Base-by-base conservation (phyloP, 2,329 filamentous ascomycete genomes). In the Macrophomina phaseolina region DNA sequence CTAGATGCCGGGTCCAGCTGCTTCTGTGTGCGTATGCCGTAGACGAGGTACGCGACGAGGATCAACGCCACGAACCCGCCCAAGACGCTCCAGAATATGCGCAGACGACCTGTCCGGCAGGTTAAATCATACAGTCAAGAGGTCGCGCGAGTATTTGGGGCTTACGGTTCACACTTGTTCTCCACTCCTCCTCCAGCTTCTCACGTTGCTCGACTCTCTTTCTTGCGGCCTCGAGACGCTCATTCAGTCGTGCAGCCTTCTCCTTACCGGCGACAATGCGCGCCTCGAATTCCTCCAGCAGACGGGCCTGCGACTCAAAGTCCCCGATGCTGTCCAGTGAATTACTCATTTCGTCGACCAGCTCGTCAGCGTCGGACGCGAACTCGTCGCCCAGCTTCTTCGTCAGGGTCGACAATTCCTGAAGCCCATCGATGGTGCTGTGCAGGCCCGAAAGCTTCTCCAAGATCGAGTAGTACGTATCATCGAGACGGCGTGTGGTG, bases 391-490 rank as follows among this genome's bases (percentile, higher is more conserved):
- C 85, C 8, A 90, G 81, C 62, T 86, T 82, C 64, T 83, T 84
- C 5, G 89, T 89, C 71, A 86, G 81, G 36, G 81, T 81, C 0
- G 89, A 87, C n/a, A 94, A 83, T 70, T 90, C 87, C 72, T 88
- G 89, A 34, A 94, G 81, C 2, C 85, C 85, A 5, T 82, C 76
- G 46, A 93, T 85, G 0, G 88, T 92, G 70, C 82, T 85, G 64
- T 90, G 89, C 45, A 94, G 81, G 0, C 83, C 77, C 60, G 84
- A 85, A 58, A 91, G 83, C 73, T 90, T 91, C 74, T 92, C 89
- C 36, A 93, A 82, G 9, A 93, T 85, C 0, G 87, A 86, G 70
- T 91, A 91, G 79, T 93, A 94, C 3, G 89, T 89, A 67, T 90
- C 87, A 75, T 94, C 91, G 49, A 94, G 85, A 40, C 85, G 85